Conservation (phyloP, 768 basidiomycete genomes). For the Boletus barrowsii region DNA sequence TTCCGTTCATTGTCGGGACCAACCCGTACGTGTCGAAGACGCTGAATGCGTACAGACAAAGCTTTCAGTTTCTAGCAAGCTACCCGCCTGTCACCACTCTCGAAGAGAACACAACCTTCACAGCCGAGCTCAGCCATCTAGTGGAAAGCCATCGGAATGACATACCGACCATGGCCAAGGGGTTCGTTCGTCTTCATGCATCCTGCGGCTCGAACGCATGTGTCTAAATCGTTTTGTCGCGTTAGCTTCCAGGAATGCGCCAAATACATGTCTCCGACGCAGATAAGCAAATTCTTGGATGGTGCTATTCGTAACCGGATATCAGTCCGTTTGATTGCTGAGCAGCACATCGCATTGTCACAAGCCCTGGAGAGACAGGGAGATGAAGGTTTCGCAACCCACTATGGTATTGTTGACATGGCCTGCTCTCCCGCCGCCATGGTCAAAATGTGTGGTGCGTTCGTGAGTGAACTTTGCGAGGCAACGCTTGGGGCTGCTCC, state of each 20-base stretch:
- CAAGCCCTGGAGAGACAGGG: slow-evolving; percentile 52
- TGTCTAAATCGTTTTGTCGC: neutral
- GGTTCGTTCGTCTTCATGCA: slow-evolving; percentile 44
- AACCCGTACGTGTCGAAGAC: slow-evolving; percentile 82
- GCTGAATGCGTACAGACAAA: slow-evolving; percentile 63
- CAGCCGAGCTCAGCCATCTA: slow-evolving; percentile 62
- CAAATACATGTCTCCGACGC: slow-evolving; percentile 77
- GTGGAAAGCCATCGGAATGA: slow-evolving; percentile 82
- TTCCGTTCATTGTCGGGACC: slow-evolving; percentile 87
- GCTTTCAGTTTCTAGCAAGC: slow-evolving; percentile 67
- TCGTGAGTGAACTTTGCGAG: slow-evolving; percentile 79
- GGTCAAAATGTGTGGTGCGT: slow-evolving; percentile 79
- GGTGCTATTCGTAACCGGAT: slow-evolving; percentile 84
- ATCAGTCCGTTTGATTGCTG: slow-evolving; percentile 83
- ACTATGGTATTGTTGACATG: slow-evolving; percentile 74
- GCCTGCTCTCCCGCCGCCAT: slow-evolving; percentile 68
- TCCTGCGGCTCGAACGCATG: neutral
- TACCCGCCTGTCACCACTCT: slow-evolving; percentile 63
- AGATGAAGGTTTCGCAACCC: slow-evolving; percentile 30
- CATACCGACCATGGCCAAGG: slow-evolving; percentile 88
- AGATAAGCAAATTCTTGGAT: slow-evolving; percentile 78
- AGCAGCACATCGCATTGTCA: slow-evolving; percentile 86
- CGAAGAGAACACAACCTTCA: slow-evolving; percentile 68
- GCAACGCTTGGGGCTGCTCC: slow-evolving; percentile 78
- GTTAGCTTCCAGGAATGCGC: slow-evolving; percentile 81